Percentiles rank a stretch among this genome's conserved stretches.
Evolutionary conservation across 1,284 basidiomycete species (phyloP).

Genomic region (Sporisorium exsertum): DNA sequence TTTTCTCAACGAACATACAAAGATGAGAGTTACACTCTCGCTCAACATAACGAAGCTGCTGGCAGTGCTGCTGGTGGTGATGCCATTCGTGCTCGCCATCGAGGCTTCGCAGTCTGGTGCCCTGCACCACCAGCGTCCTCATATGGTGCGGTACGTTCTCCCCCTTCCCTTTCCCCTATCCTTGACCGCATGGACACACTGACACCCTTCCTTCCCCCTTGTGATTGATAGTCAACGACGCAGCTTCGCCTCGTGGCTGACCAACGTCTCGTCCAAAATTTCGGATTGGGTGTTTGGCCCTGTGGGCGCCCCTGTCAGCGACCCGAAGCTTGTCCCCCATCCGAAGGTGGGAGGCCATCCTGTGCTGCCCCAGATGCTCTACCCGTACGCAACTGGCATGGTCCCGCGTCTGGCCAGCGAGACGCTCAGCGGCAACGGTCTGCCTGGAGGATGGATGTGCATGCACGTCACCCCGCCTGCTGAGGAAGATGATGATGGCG

Average conservation of each 20-base stretch:
- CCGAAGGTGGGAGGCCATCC: conserved; percentile 9
- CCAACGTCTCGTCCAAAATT: conserved; percentile 24
- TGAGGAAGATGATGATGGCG: neutral
- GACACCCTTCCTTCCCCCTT: neutral
- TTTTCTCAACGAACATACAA: neutral
- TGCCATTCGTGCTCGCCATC: conserved; percentile 18
- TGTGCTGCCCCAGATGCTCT: conserved; percentile 32
- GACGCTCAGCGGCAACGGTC: conserved; percentile 23
- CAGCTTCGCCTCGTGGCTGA: conserved; percentile 25
- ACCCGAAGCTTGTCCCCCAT: conserved; percentile 13
- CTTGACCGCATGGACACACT: too few relatives aligned
- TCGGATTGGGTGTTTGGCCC: conserved; percentile 43
- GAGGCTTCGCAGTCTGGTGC: neutral
- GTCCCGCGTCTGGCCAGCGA: conserved; percentile 32
- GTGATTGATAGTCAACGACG: conserved; percentile 7
- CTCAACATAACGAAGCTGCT: conserved; percentile 30
- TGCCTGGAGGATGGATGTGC: conserved; percentile 35
- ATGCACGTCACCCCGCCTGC: conserved; percentile 25
- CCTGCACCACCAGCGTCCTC: conserved; percentile 1
- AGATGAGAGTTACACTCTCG: conserved; percentile 17
- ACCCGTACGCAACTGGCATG: conserved; percentile 44
- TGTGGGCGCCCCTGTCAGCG: conserved; percentile 4
- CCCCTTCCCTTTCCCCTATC: neutral
- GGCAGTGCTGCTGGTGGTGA: conserved; percentile 13
- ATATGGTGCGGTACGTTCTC: conserved; percentile 16